Percentiles rank a stretch among this genome's conserved stretches.
These are phyloP conservation scores for Arxiozyma slooffiae DNA, from an alignment of 1,139 yeast genomes.

Conservation along the genomic window DNA sequence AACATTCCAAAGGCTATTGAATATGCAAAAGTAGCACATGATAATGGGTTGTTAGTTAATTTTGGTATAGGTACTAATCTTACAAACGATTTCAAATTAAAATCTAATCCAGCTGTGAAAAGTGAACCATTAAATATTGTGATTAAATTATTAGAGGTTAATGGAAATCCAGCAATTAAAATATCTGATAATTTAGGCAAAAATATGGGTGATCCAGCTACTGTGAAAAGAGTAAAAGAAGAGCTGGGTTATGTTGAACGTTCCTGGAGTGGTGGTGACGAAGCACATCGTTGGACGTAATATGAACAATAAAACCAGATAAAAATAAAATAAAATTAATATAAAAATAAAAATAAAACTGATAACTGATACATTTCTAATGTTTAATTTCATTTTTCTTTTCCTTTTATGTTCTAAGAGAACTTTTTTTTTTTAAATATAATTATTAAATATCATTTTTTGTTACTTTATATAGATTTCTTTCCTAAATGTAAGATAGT, in stretches of 20 bases:
- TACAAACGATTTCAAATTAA: slow-evolving; percentile 52
- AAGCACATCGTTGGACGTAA: slow-evolving; percentile 60
- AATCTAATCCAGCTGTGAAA: slow-evolving; percentile 36
- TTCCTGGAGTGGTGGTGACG: slow-evolving; percentile 70
- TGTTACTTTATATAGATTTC: not conserved
- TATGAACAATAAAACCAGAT: not conserved
- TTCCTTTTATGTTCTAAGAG: not conserved
- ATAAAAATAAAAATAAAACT: no score
- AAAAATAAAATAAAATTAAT: no score
- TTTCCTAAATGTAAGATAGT: not conserved
- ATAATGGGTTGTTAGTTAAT: slow-evolving; percentile 55
- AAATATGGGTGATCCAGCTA: slow-evolving; percentile 77
- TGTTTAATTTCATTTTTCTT: not conserved
- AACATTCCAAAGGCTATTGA: slow-evolving; percentile 64
- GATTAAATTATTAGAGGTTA: slow-evolving; percentile 65
- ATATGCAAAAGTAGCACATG: slow-evolving; percentile 58
- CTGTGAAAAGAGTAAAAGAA: slow-evolving; percentile 62
- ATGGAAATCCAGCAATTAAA: slow-evolving; percentile 74
- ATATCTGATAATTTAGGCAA: slow-evolving; percentile 87
- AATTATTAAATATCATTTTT: not conserved
- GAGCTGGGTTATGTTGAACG: slow-evolving; percentile 67
- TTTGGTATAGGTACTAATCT: slow-evolving; percentile 94
- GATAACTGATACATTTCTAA: no score
- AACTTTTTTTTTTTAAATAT: no score
- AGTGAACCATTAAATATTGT: slow-evolving; percentile 87